Evolutionary conservation across 176 grass and related monocot genomes (phyloP).

Genomic region (Aegilops tauschii): DNA sequence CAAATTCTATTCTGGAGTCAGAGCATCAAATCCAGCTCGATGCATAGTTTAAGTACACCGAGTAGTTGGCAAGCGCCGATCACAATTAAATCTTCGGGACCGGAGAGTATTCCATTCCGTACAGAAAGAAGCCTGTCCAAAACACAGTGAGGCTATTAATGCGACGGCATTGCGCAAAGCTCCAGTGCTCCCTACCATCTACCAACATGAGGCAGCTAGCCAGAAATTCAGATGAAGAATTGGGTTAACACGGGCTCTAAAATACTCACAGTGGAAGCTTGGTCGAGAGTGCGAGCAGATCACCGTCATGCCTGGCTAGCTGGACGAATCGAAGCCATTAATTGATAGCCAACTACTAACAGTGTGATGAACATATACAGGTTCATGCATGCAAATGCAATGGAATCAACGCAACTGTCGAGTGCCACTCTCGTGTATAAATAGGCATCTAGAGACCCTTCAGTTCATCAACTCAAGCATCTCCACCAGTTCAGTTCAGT

Average conservation of each 20-base stretch:
- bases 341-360: conserved; percentile 41
- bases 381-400: conserved; percentile 5
- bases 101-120: not conserved
- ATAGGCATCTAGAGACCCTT: conserved; percentile 13
- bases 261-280: conserved; percentile 25
- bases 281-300: conserved; percentile 1
- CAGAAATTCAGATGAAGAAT: not conserved
- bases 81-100: conserved; percentile 17
- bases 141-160: not conserved
- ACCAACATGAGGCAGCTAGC: not conserved
- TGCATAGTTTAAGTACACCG: conserved; percentile 6
- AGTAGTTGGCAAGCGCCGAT: conserved; percentile 45
- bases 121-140: conserved; percentile 8
- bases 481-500: conserved; percentile 13
- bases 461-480: conserved; percentile 38
- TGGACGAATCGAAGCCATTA: conserved; percentile 36
- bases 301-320: not conserved
- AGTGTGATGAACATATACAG: conserved; percentile 20
- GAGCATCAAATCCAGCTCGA: conserved; percentile 24
- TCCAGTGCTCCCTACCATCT: conserved; percentile 3
- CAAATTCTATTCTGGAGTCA: not conserved
- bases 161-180: not conserved
- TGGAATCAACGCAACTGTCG: not conserved
- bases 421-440: conserved; percentile 18
- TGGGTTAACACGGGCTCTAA: not conserved